Evolutionary conservation across 306 rosid species (phyloP).

Genomic region (Lithocarpus polystachyus): DNA sequence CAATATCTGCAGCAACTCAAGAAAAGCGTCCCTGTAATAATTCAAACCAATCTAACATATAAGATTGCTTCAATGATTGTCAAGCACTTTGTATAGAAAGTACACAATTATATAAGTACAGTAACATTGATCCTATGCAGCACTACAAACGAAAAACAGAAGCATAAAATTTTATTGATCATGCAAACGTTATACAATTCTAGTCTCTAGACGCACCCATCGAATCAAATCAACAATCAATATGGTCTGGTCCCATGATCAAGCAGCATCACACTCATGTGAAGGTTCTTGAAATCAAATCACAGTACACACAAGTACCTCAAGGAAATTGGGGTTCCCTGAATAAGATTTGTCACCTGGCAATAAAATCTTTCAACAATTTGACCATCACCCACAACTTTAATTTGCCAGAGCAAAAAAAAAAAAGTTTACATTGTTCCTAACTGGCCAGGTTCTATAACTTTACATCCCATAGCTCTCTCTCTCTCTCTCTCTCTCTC

Average conservation of each 20-base stretch:
- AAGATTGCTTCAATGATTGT: neutral
- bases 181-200: neutral
- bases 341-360: neutral
- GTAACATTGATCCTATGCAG: neutral
- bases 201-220: neutral
- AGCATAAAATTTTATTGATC: neutral
- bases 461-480: no score
- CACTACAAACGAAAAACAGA: neutral
- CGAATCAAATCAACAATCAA: neutral
- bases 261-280: neutral
- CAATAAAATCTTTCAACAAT: neutral
- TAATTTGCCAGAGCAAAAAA: neutral
- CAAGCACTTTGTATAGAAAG: neutral
- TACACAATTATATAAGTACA: neutral
- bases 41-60: neutral
- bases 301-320: neutral
- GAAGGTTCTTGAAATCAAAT: neutral
- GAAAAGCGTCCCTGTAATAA: neutral
- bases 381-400: neutral
- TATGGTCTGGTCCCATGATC: no score
- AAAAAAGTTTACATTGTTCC: no score
- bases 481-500: no score
- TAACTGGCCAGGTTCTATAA: no score
- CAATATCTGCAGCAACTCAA: neutral
- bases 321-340: neutral